Percentiles rank a stretch among this genome's conserved stretches.
These are phyloP conservation scores for Kwoniella heveanensis DNA, from an alignment of 768 basidiomycete species.

Conservation along the genomic window DNA sequence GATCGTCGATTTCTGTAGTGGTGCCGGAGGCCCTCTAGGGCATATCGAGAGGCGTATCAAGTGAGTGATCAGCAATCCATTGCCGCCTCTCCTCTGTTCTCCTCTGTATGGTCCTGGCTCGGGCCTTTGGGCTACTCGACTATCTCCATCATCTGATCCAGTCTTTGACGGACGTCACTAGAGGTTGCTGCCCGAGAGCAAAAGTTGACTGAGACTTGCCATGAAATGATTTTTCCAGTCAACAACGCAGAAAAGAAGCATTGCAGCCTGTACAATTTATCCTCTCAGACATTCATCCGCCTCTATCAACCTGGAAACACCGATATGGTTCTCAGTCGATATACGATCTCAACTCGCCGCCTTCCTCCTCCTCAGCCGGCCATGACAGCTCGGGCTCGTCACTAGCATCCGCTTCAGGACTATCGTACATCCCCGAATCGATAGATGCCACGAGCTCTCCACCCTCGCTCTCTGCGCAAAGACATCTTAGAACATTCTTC, in stretches of 20 bases:
- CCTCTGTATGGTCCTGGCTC: too few relatives aligned
- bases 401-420: not conserved
- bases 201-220: too few relatives aligned
- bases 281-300: conserved; percentile 49
- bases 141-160: too few relatives aligned
- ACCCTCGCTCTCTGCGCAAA: conserved; percentile 6
- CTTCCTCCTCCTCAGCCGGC: not conserved
- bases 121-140: too few relatives aligned
- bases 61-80: conserved; percentile 29
- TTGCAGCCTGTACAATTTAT: conserved; percentile 36
- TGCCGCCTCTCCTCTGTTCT: too few relatives aligned
- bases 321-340: conserved; percentile 5
- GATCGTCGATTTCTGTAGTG: conserved; percentile 52
- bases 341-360: conserved; percentile 12
- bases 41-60: conserved; percentile 48
- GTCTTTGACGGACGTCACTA: too few relatives aligned
- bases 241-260: conserved; percentile 20
- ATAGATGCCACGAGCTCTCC: conserved; percentile 47
- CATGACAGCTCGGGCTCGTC: too few relatives aligned
- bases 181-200: too few relatives aligned
- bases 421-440: conserved; percentile 37
- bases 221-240: conserved; percentile 12
- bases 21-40: conserved; percentile 48
- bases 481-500: conserved; percentile 51
- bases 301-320: conserved; percentile 33